These are phyloP conservation scores for Fusarium tricinctum DNA, from an alignment of 2,329 filamentous ascomycete genomes.

Conservation along the genomic window DNA sequence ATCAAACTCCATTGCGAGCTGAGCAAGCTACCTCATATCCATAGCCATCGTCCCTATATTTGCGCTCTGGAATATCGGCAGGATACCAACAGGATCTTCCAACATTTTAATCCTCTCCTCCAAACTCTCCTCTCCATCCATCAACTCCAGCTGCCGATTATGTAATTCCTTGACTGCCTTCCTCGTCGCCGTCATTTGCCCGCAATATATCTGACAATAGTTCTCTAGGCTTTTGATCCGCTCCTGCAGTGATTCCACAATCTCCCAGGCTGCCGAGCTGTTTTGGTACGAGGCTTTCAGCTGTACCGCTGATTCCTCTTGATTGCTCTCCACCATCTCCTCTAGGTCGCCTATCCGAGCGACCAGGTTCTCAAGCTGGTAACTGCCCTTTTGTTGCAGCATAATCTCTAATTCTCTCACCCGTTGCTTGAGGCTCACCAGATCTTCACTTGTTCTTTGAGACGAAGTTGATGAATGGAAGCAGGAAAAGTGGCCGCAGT, in stretches of 20 bases:
- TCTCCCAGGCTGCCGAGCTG: conserved; percentile 22
- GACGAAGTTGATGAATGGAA: conserved; percentile 20
- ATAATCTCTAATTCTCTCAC: conserved; percentile 1
- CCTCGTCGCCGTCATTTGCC: conserved; percentile 13
- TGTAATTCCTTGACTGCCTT: conserved; percentile 12
- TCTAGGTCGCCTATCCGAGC: conserved; percentile 14
- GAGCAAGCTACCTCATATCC: conserved; percentile 9
- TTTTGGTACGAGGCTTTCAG: conserved; percentile 26
- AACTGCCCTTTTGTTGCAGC: conserved; percentile 9
- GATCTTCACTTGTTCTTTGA: conserved; percentile 8
- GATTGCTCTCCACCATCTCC: conserved; percentile 12
- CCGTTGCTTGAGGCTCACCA: conserved; percentile 2
- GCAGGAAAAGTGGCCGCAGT: conserved; percentile 29
- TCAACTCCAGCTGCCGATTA: conserved; percentile 26
- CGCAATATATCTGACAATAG: conserved; percentile 1
- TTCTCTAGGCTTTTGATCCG: conserved; percentile 18
- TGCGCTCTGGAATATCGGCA: neutral
- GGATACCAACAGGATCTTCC: neutral
- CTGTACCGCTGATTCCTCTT: conserved; percentile 7
- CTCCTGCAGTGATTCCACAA: conserved; percentile 17
- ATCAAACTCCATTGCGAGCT: no score
- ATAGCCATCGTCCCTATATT: neutral
- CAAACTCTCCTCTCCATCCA: conserved; percentile 30
- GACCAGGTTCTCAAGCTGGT: conserved; percentile 12
- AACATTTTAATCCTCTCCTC: conserved; percentile 18